Percentiles rank a stretch among this genome's conserved stretches.
Conservation (phyloP, 2,329 filamentous ascomycete species). For the Sclerotinia subarctica region DNA sequence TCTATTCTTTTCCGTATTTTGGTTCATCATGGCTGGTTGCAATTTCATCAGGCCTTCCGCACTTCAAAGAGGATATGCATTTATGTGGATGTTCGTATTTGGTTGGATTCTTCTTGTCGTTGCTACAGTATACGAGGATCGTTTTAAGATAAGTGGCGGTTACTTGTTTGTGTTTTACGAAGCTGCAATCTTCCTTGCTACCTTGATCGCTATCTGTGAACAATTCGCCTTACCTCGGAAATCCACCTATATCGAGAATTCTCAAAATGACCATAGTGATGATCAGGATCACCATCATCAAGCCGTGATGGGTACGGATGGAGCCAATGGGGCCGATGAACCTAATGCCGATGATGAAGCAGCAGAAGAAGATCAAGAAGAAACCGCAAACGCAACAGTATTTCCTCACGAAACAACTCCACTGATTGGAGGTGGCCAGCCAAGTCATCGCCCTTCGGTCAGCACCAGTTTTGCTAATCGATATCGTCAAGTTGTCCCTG, state of each 20-base stretch:
- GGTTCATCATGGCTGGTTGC: slow-evolving; percentile 77
- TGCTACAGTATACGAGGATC: slow-evolving; percentile 72
- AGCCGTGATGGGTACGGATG: slow-evolving; percentile 37
- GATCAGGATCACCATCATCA: slow-evolving; percentile 31
- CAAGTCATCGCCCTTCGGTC: slow-evolving; percentile 48
- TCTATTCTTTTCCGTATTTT: slow-evolving; percentile 75
- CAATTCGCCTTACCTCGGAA: slow-evolving; percentile 74
- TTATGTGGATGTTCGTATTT: slow-evolving; percentile 79
- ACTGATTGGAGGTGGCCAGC: slow-evolving; percentile 44
- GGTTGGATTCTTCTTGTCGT: slow-evolving; percentile 71
- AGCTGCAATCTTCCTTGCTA: slow-evolving; percentile 68
- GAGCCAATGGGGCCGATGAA: slow-evolving; percentile 41
- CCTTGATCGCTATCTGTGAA: slow-evolving; percentile 74
- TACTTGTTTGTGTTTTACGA: slow-evolving; percentile 84
- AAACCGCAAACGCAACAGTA: neutral
- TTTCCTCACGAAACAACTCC: slow-evolving; percentile 51
- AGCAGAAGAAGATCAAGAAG: slow-evolving; percentile 35
- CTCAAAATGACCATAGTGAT: slow-evolving; percentile 49
- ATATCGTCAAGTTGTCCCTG: slow-evolving; percentile 39
- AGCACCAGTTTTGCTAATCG: slow-evolving; percentile 57
- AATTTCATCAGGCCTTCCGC: slow-evolving; percentile 81
- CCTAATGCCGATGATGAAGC: slow-evolving; percentile 33
- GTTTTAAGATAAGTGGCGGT: slow-evolving; percentile 67
- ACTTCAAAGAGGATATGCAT: slow-evolving; percentile 74
- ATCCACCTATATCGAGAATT: slow-evolving; percentile 60